Evolutionary conservation across 2,329 filamentous ascomycete genomes (phyloP), one percentile per base, ranked within the genome.

Genomic region (Nemania abortiva): DNA sequence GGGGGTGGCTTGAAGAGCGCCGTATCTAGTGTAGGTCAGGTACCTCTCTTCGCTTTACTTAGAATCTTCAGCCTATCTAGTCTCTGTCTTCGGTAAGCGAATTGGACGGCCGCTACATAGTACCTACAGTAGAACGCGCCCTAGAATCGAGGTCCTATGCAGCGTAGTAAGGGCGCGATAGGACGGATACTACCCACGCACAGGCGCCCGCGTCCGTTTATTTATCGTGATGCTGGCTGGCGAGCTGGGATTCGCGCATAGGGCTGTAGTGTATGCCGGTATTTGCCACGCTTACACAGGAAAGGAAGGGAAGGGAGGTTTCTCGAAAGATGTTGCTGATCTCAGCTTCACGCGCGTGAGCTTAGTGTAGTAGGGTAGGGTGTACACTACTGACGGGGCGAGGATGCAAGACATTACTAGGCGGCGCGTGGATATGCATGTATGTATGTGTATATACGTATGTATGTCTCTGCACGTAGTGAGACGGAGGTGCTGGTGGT

Each of bases 401-500:
- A n/a, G n/a, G n/a, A n/a, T n/a, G n/a, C n/a, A 42, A 42, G 15
- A 42, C 11, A n/a, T 42, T 13, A 42, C 9, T 13, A 6, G 10
- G 39, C 6, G 15, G 15, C 11, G 42, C 18, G 18, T 18, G 42
- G 15, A 7, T 42, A 3, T 42, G 42, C 15, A 5, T n/a, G 42
- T 13, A 47, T n/a, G 27, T 39, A 29, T 55, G 31, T n/a, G 9
- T 31, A 53, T 53, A 15, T 7, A 54, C 20, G 50, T 24, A 34
- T 34, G 20, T 29, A 31, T 11, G 15, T 27, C 2, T 27, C 27
- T 27, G 13, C n/a, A 15, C n/a, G 18, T 6, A n/a, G 39, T 20
- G 42, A 57, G 3, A 47, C 22, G 18, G 24, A 31, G 39, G 55
- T 39, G 42, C n/a, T 47, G 45, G 18, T 58, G 55, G 55, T 31